Conservation (phyloP, 331 rosid genomes). For the Erythrophleum ivorense region DNA sequence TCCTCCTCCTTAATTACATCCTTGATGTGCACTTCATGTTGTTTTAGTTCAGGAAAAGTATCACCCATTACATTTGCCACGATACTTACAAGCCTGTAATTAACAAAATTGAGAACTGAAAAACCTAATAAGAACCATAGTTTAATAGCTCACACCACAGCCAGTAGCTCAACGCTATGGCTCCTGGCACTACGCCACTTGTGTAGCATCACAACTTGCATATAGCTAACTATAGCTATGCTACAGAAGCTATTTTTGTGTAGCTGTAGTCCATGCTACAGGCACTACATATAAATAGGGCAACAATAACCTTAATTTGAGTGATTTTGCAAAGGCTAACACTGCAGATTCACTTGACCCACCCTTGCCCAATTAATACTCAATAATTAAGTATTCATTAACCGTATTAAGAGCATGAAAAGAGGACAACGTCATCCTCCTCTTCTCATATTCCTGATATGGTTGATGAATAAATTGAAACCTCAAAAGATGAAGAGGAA, state of each 20-base stretch:
- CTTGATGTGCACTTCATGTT: conserved; percentile 68
- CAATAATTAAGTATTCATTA: too few species aligned
- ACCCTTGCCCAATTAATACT: background rate
- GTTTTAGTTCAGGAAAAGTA: conserved; percentile 86
- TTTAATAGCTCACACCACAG: background rate
- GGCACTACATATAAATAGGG: background rate
- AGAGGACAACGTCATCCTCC: background rate
- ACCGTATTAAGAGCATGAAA: background rate
- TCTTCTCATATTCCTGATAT: too few species aligned
- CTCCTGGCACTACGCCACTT: background rate
- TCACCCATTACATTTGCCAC: conserved; percentile 77
- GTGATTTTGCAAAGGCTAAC: background rate
- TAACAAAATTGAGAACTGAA: conserved; percentile 23
- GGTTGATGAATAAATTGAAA: background rate
- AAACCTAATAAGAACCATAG: background rate
- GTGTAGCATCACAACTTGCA: background rate
- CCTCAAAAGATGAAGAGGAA: background rate
- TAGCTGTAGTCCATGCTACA: too few species aligned
- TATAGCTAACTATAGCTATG: background rate
- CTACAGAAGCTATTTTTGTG: too few species aligned
- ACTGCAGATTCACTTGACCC: background rate
- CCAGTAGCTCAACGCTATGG: background rate
- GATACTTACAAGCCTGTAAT: conserved; percentile 73
- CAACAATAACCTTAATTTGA: background rate
- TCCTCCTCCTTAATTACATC: conserved; percentile 87